Percentiles rank a stretch among this genome's conserved stretches.
Conservation (phyloP, 2,329 filamentous ascomycete genomes). For the Aureobasidium mangrovei region DNA sequence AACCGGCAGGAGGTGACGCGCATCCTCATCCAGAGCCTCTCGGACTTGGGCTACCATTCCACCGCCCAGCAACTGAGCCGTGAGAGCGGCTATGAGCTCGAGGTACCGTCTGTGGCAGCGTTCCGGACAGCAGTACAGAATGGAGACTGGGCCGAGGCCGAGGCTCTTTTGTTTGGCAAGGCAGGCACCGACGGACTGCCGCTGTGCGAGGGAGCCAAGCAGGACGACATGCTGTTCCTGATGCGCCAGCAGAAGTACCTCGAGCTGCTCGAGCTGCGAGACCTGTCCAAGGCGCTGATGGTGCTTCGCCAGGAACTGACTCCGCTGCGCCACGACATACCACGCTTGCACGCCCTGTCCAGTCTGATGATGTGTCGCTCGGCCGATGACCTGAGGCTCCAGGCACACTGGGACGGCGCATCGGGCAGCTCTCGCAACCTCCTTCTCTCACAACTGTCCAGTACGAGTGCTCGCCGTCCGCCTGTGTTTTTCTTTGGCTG, state of each 20-base stretch:
- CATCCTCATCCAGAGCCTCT: slow-evolving; percentile 81
- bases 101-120: slow-evolving; percentile 75
- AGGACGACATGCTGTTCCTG: slow-evolving; percentile 74
- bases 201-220: slow-evolving; percentile 65
- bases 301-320: slow-evolving; percentile 86
- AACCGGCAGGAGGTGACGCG: slow-evolving; percentile 87
- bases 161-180: slow-evolving; percentile 60
- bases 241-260: slow-evolving; percentile 91
- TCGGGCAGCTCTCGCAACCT: slow-evolving; percentile 62
- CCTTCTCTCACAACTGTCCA: slow-evolving; percentile 74
- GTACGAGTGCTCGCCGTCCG: slow-evolving; percentile 42
- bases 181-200: slow-evolving; percentile 48
- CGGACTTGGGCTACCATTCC: slow-evolving; percentile 75
- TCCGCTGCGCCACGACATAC: slow-evolving; percentile 70
- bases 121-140: slow-evolving; percentile 73
- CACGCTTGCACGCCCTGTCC: slow-evolving; percentile 72
- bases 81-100: slow-evolving; percentile 81
- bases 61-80: slow-evolving; percentile 66
- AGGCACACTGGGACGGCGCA: slow-evolving; percentile 80
- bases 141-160: slow-evolving; percentile 79
- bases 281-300: slow-evolving; percentile 63
- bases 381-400: slow-evolving; percentile 63
- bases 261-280: slow-evolving; percentile 70
- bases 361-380: slow-evolving; percentile 84
- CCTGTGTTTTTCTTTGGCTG: not conserved